Evolutionary conservation across 176 grass and related monocot genomes (phyloP).

Genomic region (maize (Zea mays)): DNA sequence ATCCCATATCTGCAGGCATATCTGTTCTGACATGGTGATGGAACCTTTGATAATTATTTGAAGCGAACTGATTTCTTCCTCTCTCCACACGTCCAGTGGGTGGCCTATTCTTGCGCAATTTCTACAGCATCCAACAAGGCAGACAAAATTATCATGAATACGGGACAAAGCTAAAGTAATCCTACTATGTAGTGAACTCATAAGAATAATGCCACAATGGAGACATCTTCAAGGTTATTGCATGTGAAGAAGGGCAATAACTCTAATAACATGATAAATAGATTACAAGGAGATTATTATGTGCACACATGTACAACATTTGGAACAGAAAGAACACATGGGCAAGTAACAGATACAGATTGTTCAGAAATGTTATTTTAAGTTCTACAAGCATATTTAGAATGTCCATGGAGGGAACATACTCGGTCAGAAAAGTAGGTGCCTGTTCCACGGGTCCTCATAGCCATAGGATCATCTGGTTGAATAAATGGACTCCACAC

Average conservation of each 20-base stretch:
- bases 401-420: conserved; percentile 35
- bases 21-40: conserved; percentile 35
- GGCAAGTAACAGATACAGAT: conserved; percentile 12
- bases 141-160: conserved; percentile 30
- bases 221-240: conserved; percentile 20
- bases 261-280: background rate
- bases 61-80: conserved; percentile 45
- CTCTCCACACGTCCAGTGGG: conserved; percentile 42
- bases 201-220: conserved; percentile 5
- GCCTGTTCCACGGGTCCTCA: conserved; percentile 69
- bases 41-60: conserved; percentile 44
- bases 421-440: conserved; percentile 85
- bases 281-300: background rate
- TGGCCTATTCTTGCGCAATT: conserved; percentile 45
- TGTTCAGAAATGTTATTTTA: conserved; percentile 21
- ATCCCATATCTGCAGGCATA: conserved; percentile 35
- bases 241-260: conserved; percentile 18
- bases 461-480: conserved; percentile 50
- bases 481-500: conserved; percentile 50
- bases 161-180: conserved; percentile 4
- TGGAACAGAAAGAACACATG: conserved; percentile 28
- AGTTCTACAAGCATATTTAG: conserved; percentile 24
- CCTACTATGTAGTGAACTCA: conserved; percentile 11
- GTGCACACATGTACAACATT: conserved; percentile 7
- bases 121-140: conserved; percentile 49